Evolutionary conservation across 2,329 filamentous ascomycete species (phyloP), one percentile per base, ranked within the genome.

Genomic region (Beauveria australis): DNA sequence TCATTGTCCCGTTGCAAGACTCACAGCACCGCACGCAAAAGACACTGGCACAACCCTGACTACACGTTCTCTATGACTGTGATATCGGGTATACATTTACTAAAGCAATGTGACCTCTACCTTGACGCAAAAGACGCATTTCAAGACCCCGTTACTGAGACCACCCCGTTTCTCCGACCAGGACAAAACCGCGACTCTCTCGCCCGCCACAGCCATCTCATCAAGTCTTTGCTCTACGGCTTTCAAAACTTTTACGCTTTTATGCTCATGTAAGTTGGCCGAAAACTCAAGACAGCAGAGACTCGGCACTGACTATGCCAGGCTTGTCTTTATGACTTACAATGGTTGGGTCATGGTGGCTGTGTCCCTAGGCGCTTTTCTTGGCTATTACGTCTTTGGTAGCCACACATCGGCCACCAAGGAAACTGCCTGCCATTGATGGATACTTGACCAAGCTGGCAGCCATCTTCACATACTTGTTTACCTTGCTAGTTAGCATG

Each of bases 321-420:
- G 93, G 94, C 81, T 99, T 63, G 77, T 99, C 24, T 99, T 99
- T 76, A 99, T 99, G 94, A 99, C 94, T n/a, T 99, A 99, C 77
- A 99, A 99, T 70, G 94, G 94, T 61, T 96, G 90, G 87, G 87
- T 99, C 67, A 99, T 99, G 94, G 75, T 96, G 66, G 84, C 93
- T 3, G 92, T 97, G 18, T 89, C 89, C 0, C 78, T 95, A 10
- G 94, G 94, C 18, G 92, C 93, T 0, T 96, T 95, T 66, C 74
- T 96, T 49, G 94, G 94, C 48, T 97, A 96, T 71, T 72, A 96
- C 63, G 68, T 88, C 49, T 99, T 97, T 76, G 89, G 90, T 18
- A 82, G 85, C 60, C 79, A 80, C 59, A 85, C 86, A 1, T 81
- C 85, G 58, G 83, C 88, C 8, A 87, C 87, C 30, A 97, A 96